Evolutionary conservation across 192 early-diverging fungal genomes (phyloP), one percentile per base, ranked within the genome.

Genomic region (Geranomyces variabilis): DNA sequence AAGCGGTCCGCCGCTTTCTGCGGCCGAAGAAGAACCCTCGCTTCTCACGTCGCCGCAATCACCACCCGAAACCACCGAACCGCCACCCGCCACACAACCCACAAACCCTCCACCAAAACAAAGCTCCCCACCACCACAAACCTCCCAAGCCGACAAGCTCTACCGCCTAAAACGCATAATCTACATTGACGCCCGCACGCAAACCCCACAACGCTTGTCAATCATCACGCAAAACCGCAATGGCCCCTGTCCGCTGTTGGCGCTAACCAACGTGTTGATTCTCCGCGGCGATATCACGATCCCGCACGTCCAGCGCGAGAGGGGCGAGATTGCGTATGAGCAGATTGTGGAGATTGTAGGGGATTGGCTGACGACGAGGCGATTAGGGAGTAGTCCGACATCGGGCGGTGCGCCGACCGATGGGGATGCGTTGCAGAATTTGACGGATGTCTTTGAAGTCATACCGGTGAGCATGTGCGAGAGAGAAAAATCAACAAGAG

Each of bases 221-320:
- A 92, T 96, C 48, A 87, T 93, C 41, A 95, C 94, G 6, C 95
- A 97, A 80, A 95, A 95, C 80, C 77, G 87, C 61, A 97, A 97
- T 75, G 95, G 95, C 0, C 95, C 95, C 0, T 97, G 95, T 75
- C 95, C 95, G 19, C 72, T 97, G 44, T 77, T 95, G 4, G 91
- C 93, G 15, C 81, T 97, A 9, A 86, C 79, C 57, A 98, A 98
- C 75, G 90, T 90, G 8, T 82, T 98, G 26, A 74, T 93, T 17
- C 80, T 98, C 14, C 80, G 87, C 10, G 88, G 88, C 15, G 86
- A 87, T 41, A 80, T 96, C 24, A 73, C 75, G 9, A 81, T 97
- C 43, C 22, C 28, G 17, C 29, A 60, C 31, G 5, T 7, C 36
- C 66, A 41, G 9, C 77, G 77, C 47, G 82, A 87, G 36, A 75